Percentiles rank a stretch among this genome's conserved stretches.
Evolutionary conservation across 2,329 filamentous ascomycete species (phyloP).

Genomic region (Keithomyces neogunnii): DNA sequence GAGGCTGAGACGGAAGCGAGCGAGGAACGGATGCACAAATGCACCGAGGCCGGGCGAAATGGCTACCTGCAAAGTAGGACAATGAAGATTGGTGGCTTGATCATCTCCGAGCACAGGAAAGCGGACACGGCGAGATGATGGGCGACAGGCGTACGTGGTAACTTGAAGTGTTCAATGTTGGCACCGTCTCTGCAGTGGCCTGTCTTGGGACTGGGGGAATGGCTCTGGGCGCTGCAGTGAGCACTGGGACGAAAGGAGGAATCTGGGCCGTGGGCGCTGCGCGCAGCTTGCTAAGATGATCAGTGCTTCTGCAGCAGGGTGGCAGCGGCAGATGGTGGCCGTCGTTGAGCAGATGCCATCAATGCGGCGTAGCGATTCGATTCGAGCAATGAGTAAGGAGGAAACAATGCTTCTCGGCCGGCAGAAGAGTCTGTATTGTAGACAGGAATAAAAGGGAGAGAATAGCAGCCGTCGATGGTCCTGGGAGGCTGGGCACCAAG

Average conservation of each 20-base stretch:
- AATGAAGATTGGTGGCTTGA: neutral
- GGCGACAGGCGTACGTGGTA: neutral
- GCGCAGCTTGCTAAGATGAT: neutral
- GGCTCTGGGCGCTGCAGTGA: too few relatives aligned
- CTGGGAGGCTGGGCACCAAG: neutral
- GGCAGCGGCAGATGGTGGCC: neutral
- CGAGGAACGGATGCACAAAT: neutral
- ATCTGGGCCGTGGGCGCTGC: neutral
- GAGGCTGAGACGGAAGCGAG: neutral
- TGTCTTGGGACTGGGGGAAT: neutral
- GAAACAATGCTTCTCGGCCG: neutral
- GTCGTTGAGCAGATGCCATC: neutral
- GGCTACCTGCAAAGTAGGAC: neutral
- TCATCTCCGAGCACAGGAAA: neutral
- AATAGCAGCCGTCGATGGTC: neutral
- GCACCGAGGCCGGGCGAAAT: neutral
- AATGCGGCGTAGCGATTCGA: neutral
- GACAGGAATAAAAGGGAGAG: neutral
- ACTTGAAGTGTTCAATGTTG: neutral
- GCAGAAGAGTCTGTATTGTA: neutral
- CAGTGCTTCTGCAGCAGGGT: neutral
- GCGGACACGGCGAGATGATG: neutral
- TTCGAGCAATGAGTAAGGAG: neutral
- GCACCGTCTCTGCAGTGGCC: neutral
- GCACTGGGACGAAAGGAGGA: neutral